These are phyloP conservation scores for Fusarium mundagurra DNA, from an alignment of 2,329 filamentous ascomycete genomes.

Conservation along the genomic window DNA sequence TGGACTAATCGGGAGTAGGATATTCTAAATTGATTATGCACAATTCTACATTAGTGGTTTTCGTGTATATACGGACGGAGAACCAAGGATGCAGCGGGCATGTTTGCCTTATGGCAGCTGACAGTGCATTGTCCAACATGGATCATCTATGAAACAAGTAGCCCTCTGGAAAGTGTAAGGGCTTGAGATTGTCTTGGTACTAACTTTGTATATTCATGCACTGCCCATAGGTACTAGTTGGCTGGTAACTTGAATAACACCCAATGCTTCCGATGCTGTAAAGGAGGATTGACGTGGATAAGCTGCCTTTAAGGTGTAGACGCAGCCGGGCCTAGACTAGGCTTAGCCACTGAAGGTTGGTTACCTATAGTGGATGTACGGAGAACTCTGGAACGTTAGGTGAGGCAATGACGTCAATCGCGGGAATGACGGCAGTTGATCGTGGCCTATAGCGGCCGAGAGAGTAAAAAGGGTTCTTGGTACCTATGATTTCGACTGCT, in stretches of 20 bases:
- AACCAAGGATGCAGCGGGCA: neutral
- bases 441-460: conserved; percentile 18
- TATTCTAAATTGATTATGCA: conserved; percentile 24
- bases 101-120: neutral
- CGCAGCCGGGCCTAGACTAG: neutral
- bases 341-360: conserved; percentile 6
- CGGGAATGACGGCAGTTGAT: conserved; percentile 34
- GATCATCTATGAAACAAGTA: neutral
- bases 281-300: neutral
- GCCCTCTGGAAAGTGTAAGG: neutral
- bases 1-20: neutral
- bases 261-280: too few species aligned
- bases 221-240: neutral
- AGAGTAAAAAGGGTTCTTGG: neutral
- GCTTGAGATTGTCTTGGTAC: neutral
- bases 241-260: neutral
- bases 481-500: conserved; percentile 5
- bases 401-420: conserved; percentile 33
- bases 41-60: neutral
- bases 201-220: neutral
- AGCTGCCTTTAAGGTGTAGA: neutral
- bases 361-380: neutral
- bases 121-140: neutral
- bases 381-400: neutral
- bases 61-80: neutral